Conservation (phyloP, 441 rosid species). For the Croton laevigatus region DNA sequence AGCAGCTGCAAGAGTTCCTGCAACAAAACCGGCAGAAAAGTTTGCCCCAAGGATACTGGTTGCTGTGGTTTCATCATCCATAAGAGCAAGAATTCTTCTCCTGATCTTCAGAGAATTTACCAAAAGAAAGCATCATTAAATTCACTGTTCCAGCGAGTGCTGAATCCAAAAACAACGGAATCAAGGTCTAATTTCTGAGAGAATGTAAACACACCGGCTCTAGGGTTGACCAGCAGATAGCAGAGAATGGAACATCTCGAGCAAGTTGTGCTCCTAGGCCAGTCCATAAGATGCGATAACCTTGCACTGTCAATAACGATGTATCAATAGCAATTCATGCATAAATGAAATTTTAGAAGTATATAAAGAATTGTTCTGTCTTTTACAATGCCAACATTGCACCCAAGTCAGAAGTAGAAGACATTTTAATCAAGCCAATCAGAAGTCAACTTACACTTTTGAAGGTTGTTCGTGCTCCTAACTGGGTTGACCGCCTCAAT, state of each 20-base stretch:
- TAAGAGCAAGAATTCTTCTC: slow-evolving; percentile 54
- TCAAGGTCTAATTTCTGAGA: neutral
- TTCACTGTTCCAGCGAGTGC: neutral
- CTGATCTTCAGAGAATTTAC: slow-evolving; percentile 42
- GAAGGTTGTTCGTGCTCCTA: slow-evolving; percentile 45
- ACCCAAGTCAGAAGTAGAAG: neutral
- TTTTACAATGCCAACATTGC: neutral
- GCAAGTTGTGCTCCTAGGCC: slow-evolving; percentile 98
- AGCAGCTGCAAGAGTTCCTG: slow-evolving; percentile 85
- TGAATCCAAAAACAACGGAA: slow-evolving; percentile 4
- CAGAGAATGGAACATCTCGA: slow-evolving; percentile 98
- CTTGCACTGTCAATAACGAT: slow-evolving; percentile 46
- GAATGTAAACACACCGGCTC: slow-evolving; percentile 67
- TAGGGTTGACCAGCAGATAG: slow-evolving; percentile 91
- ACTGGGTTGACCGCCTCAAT: slow-evolving; percentile 59
- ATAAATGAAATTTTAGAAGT: neutral
- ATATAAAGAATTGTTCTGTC: no score
- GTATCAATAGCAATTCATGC: neutral
- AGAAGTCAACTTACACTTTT: slow-evolving; percentile 48
- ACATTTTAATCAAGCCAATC: neutral
- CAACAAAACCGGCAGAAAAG: slow-evolving; percentile 85
- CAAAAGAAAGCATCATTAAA: slow-evolving; percentile 7
- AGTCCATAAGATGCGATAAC: slow-evolving; percentile 76
- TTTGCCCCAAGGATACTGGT: slow-evolving; percentile 63
- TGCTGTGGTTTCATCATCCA: slow-evolving; percentile 56